These are phyloP conservation scores for Tylopilus sp. DNA, from an alignment of 1,284 basidiomycete genomes.

Conservation along the genomic window DNA sequence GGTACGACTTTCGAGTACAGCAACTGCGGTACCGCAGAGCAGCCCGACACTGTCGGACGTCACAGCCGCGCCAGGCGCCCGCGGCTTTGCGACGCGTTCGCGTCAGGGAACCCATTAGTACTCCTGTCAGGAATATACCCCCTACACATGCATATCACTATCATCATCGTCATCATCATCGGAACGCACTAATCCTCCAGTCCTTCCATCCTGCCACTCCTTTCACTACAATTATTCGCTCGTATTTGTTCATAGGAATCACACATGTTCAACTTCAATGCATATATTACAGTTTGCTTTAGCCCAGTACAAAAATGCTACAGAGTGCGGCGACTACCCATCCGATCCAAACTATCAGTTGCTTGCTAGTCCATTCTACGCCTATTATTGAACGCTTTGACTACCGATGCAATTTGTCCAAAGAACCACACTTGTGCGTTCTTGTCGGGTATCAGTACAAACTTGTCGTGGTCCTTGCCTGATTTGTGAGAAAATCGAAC, in stretches of 20 bases:
- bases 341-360: constrained; percentile 16
- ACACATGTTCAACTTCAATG: constrained; percentile 23
- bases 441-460: constrained; percentile 72
- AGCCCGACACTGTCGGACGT: constrained; percentile 41
- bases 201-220: constrained; percentile 21
- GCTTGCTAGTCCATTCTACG: constrained; percentile 57
- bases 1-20: constrained; percentile 45
- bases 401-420: constrained; percentile 63
- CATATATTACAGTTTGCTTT: constrained; percentile 25
- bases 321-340: constrained; percentile 13
- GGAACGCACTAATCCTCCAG: constrained; percentile 15
- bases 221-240: constrained; percentile 20
- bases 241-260: constrained; percentile 26
- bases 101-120: constrained; percentile 19
- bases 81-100: constrained; percentile 20
- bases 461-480: constrained; percentile 67
- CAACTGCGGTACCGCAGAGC: constrained; percentile 38
- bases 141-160: constrained; percentile 13
- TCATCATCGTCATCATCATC: constrained; percentile 4
- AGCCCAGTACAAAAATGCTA: constrained; percentile 25
- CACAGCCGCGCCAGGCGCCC: constrained; percentile 32
- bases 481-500: constrained; percentile 80
- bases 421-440: constrained; percentile 74
- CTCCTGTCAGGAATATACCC: constrained; percentile 28
- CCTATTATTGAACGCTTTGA: constrained; percentile 67